phyloP scores from a whole-genome alignment of 192 early-diverging fungal genomes.

The Coemansia sp. region DNA sequence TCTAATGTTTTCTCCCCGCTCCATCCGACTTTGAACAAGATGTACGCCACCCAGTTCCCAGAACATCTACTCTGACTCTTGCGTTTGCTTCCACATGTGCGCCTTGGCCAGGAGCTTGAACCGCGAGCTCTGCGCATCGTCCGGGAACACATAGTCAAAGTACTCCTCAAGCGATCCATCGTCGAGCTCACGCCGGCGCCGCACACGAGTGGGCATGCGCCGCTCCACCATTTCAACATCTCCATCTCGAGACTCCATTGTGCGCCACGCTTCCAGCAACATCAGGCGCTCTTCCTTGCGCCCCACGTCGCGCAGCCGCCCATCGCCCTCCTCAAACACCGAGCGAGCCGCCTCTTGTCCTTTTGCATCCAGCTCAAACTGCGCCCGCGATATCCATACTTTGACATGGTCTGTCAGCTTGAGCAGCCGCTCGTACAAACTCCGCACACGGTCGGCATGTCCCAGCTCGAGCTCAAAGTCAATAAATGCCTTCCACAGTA shows the following conservation, averaged over 20 bases:
- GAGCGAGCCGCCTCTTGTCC: conserved; percentile 57
- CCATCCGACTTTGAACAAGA: not conserved
- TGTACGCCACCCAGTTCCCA: not conserved
- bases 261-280: conserved; percentile 88
- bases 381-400: conserved; percentile 94
- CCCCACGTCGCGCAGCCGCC: conserved; percentile 65
- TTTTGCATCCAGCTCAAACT: conserved; percentile 74
- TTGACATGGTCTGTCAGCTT: conserved; percentile 91
- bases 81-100: conserved; percentile 72
- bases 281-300: conserved; percentile 73
- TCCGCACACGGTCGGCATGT: conserved; percentile 76
- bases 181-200: conserved; percentile 72
- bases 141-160: conserved; percentile 98
- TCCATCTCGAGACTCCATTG: conserved; percentile 48
- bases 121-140: conserved; percentile 83
- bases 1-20: not conserved
- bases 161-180: conserved; percentile 90
- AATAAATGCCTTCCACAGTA: conserved; percentile 98
- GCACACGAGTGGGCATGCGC: conserved; percentile 88
- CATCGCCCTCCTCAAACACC: conserved; percentile 77
- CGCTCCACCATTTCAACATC: conserved; percentile 65
- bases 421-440: conserved; percentile 82
- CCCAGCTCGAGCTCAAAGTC: conserved; percentile 87
- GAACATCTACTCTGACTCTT: not conserved
- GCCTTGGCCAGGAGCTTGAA: conserved; percentile 92